A percentile compares a stretch with the other conserved stretches of the same genome.
These are phyloP conservation scores for Akanthomyces uredinophilus DNA, from an alignment of 2,329 filamentous ascomycete genomes.

Conservation along the genomic window DNA sequence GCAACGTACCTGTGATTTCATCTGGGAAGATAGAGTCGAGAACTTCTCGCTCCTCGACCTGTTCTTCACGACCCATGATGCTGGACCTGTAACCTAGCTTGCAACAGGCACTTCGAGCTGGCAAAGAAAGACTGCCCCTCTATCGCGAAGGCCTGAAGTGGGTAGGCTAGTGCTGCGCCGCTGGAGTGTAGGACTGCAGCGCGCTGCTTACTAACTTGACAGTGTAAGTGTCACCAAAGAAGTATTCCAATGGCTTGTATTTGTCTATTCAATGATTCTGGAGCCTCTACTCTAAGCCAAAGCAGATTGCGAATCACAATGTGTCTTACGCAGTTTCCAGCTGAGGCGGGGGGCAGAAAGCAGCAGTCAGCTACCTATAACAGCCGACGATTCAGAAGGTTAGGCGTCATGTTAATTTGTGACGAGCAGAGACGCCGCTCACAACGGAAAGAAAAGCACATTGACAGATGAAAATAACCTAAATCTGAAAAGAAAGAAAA, in stretches of 20 bases:
- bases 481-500: too few species aligned
- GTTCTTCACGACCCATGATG: slow-evolving; percentile 72
- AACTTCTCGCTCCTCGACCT: slow-evolving; percentile 92
- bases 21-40: slow-evolving; percentile 98
- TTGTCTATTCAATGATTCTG: background rate
- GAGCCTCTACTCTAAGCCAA: too few species aligned
- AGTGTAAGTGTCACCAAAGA: background rate
- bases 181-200: background rate
- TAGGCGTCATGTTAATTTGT: too few species aligned
- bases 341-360: too few species aligned
- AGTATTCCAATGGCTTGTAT: background rate
- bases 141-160: background rate
- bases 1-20: slow-evolving; percentile 74
- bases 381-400: too few species aligned
- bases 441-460: too few species aligned
- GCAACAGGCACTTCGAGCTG: background rate
- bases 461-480: too few species aligned
- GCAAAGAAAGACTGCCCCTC: background rate
- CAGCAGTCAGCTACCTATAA: too few species aligned
- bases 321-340: too few species aligned
- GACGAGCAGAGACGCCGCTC: too few species aligned
- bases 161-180: background rate
- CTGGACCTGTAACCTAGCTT: background rate
- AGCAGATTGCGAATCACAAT: too few species aligned
- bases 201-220: slow-evolving; percentile 2